These are phyloP conservation scores for Rosa chinensis DNA, from an alignment of 306 rosid species.

Conservation along the genomic window DNA sequence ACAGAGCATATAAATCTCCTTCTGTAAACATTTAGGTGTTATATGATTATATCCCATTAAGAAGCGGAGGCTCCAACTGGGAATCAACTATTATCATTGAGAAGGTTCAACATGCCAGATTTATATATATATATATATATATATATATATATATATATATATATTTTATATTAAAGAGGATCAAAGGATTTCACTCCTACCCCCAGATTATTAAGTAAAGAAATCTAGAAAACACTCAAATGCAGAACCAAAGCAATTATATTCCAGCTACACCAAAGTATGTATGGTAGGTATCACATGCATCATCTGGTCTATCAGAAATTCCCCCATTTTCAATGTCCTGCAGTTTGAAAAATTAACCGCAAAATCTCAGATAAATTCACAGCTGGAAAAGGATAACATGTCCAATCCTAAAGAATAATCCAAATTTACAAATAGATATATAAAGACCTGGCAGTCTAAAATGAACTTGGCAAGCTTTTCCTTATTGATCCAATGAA, in stretches of 20 bases:
- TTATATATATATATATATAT: too few relatives aligned
- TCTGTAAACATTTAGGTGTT: neutral
- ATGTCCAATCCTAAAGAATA: slow-evolving; percentile 5
- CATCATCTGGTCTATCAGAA: slow-evolving; percentile 94
- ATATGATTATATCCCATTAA: neutral
- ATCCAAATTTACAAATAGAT: slow-evolving; percentile 20
- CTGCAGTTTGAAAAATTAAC: slow-evolving; percentile 38
- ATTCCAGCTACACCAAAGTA: slow-evolving; percentile 88
- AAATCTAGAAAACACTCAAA: too few relatives aligned
- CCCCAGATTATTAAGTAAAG: too few relatives aligned
- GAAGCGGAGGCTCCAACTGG: neutral
- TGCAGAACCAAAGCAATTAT: slow-evolving; percentile 7
- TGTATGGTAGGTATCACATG: slow-evolving; percentile 83
- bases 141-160: too few relatives aligned
- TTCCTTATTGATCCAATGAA: slow-evolving; percentile 85
- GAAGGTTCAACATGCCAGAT: neutral
- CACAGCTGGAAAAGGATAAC: neutral
- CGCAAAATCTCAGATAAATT: slow-evolving; percentile 31
- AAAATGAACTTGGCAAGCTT: slow-evolving; percentile 81
- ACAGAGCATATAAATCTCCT: too few relatives aligned
- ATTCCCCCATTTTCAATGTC: slow-evolving; percentile 89
- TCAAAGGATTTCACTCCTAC: too few relatives aligned
- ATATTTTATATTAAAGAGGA: too few relatives aligned
- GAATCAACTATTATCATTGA: neutral
- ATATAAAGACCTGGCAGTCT: slow-evolving; percentile 68